Evolutionary conservation across 441 rosid genomes (phyloP).

Genomic region (Euphorbia schlechtendalii): DNA sequence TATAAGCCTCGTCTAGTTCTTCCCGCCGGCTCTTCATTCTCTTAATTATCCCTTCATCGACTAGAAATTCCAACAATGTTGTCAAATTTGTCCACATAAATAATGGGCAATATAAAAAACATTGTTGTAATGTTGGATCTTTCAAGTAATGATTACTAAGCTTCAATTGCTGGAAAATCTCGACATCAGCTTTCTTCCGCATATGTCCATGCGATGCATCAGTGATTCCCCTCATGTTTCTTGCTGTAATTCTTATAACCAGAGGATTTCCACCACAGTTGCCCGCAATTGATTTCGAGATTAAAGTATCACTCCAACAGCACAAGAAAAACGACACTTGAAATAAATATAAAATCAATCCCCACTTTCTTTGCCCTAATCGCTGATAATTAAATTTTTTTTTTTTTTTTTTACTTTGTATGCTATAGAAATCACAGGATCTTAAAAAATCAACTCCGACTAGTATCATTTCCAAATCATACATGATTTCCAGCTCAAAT

Average conservation of each 20-base stretch:
- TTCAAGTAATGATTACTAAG: background rate
- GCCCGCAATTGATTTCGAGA: background rate
- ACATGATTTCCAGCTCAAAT: too few relatives aligned
- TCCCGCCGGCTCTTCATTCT: background rate
- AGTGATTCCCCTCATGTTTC: constrained; percentile 7
- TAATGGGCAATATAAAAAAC: background rate
- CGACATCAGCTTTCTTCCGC: background rate
- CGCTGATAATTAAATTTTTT: too few relatives aligned
- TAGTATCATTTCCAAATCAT: too few relatives aligned
- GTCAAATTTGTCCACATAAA: background rate
- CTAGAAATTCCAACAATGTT: background rate
- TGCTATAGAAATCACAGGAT: too few relatives aligned
- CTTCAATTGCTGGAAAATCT: background rate
- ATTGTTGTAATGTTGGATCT: background rate
- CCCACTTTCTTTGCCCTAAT: background rate
- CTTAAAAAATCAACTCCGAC: too few relatives aligned
- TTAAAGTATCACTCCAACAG: too few relatives aligned
- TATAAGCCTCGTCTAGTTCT: constrained; percentile 1
- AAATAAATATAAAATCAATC: too few relatives aligned
- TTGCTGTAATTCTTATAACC: background rate
- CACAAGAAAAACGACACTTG: too few relatives aligned
- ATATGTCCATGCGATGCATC: background rate
- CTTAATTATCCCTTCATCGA: constrained; percentile 5
- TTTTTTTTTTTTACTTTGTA: too few relatives aligned
- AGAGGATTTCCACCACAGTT: background rate